Evolutionary conservation across 169 alveolate species (phyloP).

Genomic region (Plasmodium falciparum): DNA sequence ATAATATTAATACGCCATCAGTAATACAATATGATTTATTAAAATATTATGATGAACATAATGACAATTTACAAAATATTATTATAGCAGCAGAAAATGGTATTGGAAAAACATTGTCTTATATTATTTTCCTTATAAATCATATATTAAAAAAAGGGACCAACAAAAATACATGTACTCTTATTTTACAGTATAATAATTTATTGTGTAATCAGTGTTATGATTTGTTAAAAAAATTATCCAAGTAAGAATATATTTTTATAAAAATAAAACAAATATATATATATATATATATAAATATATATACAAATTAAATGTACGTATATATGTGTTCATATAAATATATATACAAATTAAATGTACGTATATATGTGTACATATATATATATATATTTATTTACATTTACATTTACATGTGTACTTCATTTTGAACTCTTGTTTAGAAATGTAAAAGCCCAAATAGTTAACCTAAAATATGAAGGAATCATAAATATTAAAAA

Average conservation of each 20-base stretch:
- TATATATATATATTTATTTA: not conserved
- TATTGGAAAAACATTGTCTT: constrained; percentile 68
- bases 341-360: not conserved
- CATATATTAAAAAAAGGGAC: constrained; percentile 29
- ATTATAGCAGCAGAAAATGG: constrained; percentile 75
- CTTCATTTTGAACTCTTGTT: not conserved
- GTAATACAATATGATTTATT: constrained; percentile 51
- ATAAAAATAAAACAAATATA: not conserved
- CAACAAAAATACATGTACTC: constrained; percentile 6
- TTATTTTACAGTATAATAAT: constrained; percentile 48
- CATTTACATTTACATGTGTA: not conserved
- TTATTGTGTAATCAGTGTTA: constrained; percentile 46
- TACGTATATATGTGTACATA: not conserved
- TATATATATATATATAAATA: not conserved
- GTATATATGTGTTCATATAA: not conserved
- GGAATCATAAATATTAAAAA: not conserved
- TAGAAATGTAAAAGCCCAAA: constrained; percentile 44
- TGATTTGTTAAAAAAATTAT: constrained; percentile 33
- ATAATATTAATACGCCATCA: constrained; percentile 47
- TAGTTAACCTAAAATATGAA: constrained; percentile 5
- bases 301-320: not conserved
- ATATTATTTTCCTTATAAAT: constrained; percentile 45
- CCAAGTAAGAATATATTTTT: constrained; percentile 11
- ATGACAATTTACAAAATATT: constrained; percentile 27
- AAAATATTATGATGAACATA: constrained; percentile 41